These are phyloP conservation scores for Ensete ventricosum DNA, from an alignment of 176 grass and related monocot genomes.

Conservation along the genomic window DNA sequence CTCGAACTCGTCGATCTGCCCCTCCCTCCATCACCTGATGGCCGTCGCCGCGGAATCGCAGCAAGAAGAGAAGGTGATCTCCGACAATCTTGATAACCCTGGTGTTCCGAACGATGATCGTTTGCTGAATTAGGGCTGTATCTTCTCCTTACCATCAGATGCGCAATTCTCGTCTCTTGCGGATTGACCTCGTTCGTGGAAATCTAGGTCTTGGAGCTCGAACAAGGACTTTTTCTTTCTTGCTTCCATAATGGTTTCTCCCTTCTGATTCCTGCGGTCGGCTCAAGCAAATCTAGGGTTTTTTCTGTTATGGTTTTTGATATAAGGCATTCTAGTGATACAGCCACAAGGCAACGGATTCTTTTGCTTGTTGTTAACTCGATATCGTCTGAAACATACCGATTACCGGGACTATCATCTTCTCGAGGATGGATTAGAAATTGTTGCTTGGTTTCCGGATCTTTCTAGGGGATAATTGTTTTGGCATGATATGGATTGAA, in stretches of 20 bases:
- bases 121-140: neutral
- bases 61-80: slow-evolving; percentile 51
- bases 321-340: too few relatives aligned
- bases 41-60: slow-evolving; percentile 47
- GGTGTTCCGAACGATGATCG: slow-evolving; percentile 3
- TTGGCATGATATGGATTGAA: too few relatives aligned
- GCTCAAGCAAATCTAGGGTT: too few relatives aligned
- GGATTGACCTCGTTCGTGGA: neutral
- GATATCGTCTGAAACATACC: too few relatives aligned
- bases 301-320: too few relatives aligned
- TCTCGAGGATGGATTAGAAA: too few relatives aligned
- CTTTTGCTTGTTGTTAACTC: too few relatives aligned
- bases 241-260: neutral
- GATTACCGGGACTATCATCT: too few relatives aligned
- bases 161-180: neutral
- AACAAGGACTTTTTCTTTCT: neutral
- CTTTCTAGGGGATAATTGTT: too few relatives aligned
- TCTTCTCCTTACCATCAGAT: too few relatives aligned
- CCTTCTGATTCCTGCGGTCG: neutral
- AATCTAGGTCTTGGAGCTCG: neutral
- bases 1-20: neutral
- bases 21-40: slow-evolving; percentile 30
- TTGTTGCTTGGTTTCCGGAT: too few relatives aligned
- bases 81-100: neutral
- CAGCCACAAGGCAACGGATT: too few relatives aligned